Base-by-base conservation (phyloP, 2,329 filamentous ascomycete genomes). In the Cercospora zeae-maydis region DNA sequence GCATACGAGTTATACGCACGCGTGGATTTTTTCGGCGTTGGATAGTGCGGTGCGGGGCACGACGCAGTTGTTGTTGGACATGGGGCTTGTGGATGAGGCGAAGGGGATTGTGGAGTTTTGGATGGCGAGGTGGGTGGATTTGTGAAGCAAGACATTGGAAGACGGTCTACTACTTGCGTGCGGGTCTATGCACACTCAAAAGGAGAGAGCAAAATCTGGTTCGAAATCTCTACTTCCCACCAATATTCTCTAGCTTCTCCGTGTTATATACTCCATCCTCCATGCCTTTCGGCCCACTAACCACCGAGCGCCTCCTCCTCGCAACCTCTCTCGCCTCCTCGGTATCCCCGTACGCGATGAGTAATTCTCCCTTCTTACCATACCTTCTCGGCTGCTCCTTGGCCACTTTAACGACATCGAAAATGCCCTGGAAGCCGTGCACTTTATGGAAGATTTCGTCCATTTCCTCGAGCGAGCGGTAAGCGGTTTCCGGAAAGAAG, bases 1-100 rank as follows among this genome's bases (percentile, higher is more conserved):
- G 73, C 87, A 90, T 71, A 90, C 88, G 0, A 84, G 82, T 6
- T 89, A 87, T 71, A 91, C 88, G 0, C 88, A 91, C 70, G 87
- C 86, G 1, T 90, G 87, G 87, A 88, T 89, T 55, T 83, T 83
- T 33, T 85, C 83, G 2, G 88, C 88, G 0, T 76, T 91, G 4
- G 88, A 91, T 71, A 88, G 84, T 10, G 87, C 86, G 0, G 84
- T 90, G 1, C 79, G 88, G 1, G 86, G 88, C 0, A 84, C 85
- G 0, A 81, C 86, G 4, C 86, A 91, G 75, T 67, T 90, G 64
- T 75, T 90, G 73, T 76, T 89, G 16, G 83, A 83, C 74, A 76
- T 89, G 70, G 88, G 88, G 0, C 73, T 90, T 49, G 86, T 90
- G 0, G 88, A 90, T 72, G 88, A 90, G 75, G 88, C 87, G 0